phyloP scores from a whole-genome alignment of 495 filamentous ascomycete species.

The Sporormia fimetaria region DNA sequence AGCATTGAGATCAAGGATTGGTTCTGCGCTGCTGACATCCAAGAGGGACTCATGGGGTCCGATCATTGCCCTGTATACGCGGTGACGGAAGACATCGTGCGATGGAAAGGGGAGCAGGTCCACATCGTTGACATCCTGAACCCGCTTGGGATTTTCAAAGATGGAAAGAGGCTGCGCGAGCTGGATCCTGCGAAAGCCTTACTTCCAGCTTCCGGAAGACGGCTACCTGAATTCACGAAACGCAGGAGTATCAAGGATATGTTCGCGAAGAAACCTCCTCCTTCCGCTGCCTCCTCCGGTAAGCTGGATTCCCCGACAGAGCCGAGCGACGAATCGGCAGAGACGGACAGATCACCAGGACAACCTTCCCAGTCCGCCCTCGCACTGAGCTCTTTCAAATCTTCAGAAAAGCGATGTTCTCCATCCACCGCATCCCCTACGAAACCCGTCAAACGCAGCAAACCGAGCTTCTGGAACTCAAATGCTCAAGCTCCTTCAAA shows the following conservation, averaged over 20 bases:
- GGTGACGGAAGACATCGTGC: slow-evolving; percentile 53
- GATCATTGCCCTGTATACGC: slow-evolving; percentile 95
- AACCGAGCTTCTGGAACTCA: slow-evolving; percentile 29
- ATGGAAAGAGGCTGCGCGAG: slow-evolving; percentile 56
- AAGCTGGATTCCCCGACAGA: no score
- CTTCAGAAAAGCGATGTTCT: slow-evolving; percentile 15
- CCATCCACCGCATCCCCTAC: neutral
- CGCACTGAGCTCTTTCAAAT: slow-evolving; percentile 10
- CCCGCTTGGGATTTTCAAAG: slow-evolving; percentile 58
- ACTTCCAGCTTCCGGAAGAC: slow-evolving; percentile 63
- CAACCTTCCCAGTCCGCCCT: neutral
- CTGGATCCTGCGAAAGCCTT: slow-evolving; percentile 50
- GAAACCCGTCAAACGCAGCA: slow-evolving; percentile 10
- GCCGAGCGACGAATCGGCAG: slow-evolving; percentile 1
- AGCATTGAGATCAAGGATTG: slow-evolving; percentile 69
- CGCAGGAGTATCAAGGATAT: slow-evolving; percentile 84
- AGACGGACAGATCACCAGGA: slow-evolving; percentile 8
- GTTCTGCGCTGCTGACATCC: slow-evolving; percentile 83
- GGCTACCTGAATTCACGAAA: slow-evolving; percentile 79
- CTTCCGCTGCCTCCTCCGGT: no score
- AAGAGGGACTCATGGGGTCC: slow-evolving; percentile 89
- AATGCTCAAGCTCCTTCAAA: slow-evolving; percentile 28
- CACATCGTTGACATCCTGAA: slow-evolving; percentile 69
- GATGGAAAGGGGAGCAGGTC: slow-evolving; percentile 38
- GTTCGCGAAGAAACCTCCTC: slow-evolving; percentile 53